A percentile compares a stretch with the other conserved stretches of the same genome.
phyloP scores from a whole-genome alignment of 2,329 filamentous ascomycete species.

The Fusarium coicis region DNA sequence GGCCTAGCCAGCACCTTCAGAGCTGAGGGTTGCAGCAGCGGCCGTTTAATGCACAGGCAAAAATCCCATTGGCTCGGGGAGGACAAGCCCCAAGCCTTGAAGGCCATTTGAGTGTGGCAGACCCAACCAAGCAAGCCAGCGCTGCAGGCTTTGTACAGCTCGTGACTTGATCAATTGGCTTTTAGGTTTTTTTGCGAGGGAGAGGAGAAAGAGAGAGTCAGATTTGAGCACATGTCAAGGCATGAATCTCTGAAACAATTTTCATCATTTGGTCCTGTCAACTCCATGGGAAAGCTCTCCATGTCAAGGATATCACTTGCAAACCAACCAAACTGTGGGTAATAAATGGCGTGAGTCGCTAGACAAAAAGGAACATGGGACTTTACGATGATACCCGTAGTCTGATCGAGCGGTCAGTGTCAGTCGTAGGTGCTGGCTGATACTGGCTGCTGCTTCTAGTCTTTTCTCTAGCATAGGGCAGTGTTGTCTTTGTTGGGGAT shows the following conservation, averaged over 20 bases:
- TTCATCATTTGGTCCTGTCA: neutral
- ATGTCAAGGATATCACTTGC: neutral
- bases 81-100: constrained; percentile 3
- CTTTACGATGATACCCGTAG: constrained; percentile 22
- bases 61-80: constrained; percentile 23
- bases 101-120: constrained; percentile 20
- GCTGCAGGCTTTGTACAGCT: constrained; percentile 28
- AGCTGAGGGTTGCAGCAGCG: constrained; percentile 22
- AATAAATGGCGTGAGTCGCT: neutral
- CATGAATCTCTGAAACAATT: constrained; percentile 2
- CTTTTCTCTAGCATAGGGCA: constrained; percentile 9
- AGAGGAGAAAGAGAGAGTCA: neutral
- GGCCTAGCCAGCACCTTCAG: neutral
- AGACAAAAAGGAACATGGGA: constrained; percentile 15
- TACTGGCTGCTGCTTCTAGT: neutral
- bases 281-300: neutral
- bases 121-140: constrained; percentile 9
- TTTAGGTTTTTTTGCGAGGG: neutral
- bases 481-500: constrained; percentile 16
- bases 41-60: constrained; percentile 23
- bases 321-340: constrained; percentile 5
- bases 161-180: constrained; percentile 30
- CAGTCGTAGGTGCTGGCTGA: neutral
- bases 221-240: constrained; percentile 16
- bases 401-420: constrained; percentile 24